Evolutionary conservation across 441 rosid species (phyloP), one percentile per base, ranked within the genome.

Genomic region (Aquilaria agallochum): DNA sequence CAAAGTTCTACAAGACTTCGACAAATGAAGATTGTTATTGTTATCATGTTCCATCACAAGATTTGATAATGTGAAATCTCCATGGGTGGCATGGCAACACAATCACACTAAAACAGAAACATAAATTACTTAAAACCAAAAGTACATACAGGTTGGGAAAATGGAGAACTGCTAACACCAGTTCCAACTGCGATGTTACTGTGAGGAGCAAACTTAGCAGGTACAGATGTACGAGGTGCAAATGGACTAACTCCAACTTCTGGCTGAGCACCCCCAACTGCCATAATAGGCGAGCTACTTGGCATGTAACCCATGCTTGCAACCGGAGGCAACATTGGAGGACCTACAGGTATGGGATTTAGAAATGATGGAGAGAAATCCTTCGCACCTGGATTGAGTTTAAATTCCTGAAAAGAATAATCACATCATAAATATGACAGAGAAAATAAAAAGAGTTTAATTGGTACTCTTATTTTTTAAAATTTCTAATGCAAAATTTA

Each of bases 311-410:
- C 46, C 68, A 78, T 67, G 72, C 77, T 83, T 74, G 80, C 68
- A 52, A 68, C 72, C 49, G 78, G 27, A 56, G 83, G 89, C 58
- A 61, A 75, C 52, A 62, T 62, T 50, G 92, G 77, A 75, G 77
- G 54, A 62, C 65, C 68, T 2, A 80, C 76, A 31, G 91, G 61
- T 74, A 62, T 60, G 49, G 82, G 52, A 68, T 74, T 78, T 31
- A 78, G 65, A 71, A 72, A 80, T 63, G 91, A 77, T 7, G 98
- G 98, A 65, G 86, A 85, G 76, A 89, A 92, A 49, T 71, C 68
- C 78, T 85, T 87, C 62, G 97, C 97, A 57, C 68, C 86, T 27
- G 97, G 91, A 68, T 92, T 92, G 66, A 92, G 92, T 79, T 85
- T 92, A 78, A 80, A 91, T 58, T 81, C 97, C 97, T 91, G 78